Evolutionary conservation across 257 asterid species (phyloP), one percentile per base, ranked within the genome.

Genomic region (Salvia splendens): DNA sequence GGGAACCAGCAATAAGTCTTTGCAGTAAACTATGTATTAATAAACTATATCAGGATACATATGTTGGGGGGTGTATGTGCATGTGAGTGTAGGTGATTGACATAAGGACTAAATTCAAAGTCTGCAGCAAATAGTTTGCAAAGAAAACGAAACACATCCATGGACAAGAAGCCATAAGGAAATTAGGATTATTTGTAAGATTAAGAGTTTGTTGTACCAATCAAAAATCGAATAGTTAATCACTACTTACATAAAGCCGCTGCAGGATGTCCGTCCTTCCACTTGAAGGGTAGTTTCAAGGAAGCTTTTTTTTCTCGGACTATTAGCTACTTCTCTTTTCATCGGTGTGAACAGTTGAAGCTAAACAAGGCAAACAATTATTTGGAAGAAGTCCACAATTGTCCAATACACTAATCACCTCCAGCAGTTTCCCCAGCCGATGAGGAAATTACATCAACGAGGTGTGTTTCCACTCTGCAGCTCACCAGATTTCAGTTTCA

Each of bases 1-100:
- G 99, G 45, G 97, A 78, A 70, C 99, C 99, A 38, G 97, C 97
- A 65, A 84, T 65, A 24, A 96, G 99, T 68, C 93, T 85, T 58
- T 72, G 95, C 56, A 94, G 71, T 61, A 91, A 79, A 94, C 97
- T 94, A 67, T 8, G 3, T 24, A 43, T 43, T 11, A 38, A 43
- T 42, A 43, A 54, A 11, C 24, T 1, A 32, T 32, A 32, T 32
- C 4, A 32, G 2, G 2, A 32, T 32, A 32, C 4, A 32, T 32
- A 32, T 32, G n/a, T n/a, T n/a, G n/a, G n/a, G n/a, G n/a, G n/a
- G n/a, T n/a, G n/a, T n/a, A n/a, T n/a, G n/a, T n/a, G n/a, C n/a
- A n/a, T n/a, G n/a, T n/a, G n/a, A n/a, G n/a, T n/a, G n/a, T n/a
- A n/a, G n/a, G n/a, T n/a, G n/a, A n/a, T n/a, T n/a, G n/a, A n/a